Evolutionary conservation across 495 filamentous ascomycete genomes (phyloP), one percentile per base, ranked within the genome.

Genomic region (Chlorociboria aeruginascens): DNA sequence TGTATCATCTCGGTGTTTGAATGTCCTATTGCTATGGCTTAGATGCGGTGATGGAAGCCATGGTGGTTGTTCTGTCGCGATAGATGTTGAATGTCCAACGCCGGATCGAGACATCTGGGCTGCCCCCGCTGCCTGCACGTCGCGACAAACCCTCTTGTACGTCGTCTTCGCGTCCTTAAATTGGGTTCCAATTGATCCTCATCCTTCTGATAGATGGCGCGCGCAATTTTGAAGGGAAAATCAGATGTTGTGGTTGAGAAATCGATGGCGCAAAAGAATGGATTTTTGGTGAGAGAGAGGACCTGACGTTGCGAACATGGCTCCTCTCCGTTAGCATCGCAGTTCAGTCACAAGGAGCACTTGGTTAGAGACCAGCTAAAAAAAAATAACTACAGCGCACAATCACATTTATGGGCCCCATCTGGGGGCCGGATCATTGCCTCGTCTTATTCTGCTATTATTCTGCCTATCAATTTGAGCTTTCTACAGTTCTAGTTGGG

Each of bases 1-100:
- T 8, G 53, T 54, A 36, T 45, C 46, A 31, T 56, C 51, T 17
- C 50, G 53, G 16, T 45, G 51, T 16, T 36, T 45, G 33, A 54
- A 52, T 28, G 41, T 32, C 29, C 53, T 52, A 16, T 32, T 50
- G 33, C 29, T 14, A 32, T 44, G 42, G 6, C 33, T 46, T 13
- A 60, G 44, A 48, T 58, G 55, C 29, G 56, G 46, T 17, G 55
- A 35, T 35, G 72, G 59, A 32, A 65, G 66, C 71, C 72, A 73
- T 60, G 54, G 53, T 49, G 65, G 58, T 35, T 49, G 45, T 12
- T 32, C 42, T 61, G 71, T 67, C 58, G 73, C 69, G 66, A 71
- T 73, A 51, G 61, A 69, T 43, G 50, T 32, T 8, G 34, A 43
- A 16, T 37, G 45, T 12, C 48, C 47, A 49, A 43, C 30, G 48